Percentiles rank a stretch among this genome's conserved stretches.
These are phyloP conservation scores for Fusarium sp. DNA, from an alignment of 2,329 filamentous ascomycete genomes.

Conservation along the genomic window DNA sequence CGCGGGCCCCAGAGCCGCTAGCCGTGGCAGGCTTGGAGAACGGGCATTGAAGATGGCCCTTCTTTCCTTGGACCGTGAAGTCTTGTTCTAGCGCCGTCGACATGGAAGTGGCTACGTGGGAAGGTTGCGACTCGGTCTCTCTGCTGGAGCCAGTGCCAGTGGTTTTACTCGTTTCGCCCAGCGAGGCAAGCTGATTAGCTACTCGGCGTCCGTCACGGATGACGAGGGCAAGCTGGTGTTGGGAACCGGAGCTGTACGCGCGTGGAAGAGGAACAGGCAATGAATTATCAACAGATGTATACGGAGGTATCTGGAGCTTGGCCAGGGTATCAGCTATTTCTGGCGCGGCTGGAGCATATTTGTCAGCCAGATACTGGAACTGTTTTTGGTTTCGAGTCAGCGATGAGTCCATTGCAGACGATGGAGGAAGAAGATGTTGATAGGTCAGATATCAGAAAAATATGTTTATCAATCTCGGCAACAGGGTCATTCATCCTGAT, in stretches of 20 bases:
- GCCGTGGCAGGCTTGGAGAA: conserved; percentile 66
- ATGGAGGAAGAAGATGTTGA: background rate
- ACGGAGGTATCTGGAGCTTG: conserved; percentile 72
- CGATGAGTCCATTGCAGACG: conserved; percentile 26
- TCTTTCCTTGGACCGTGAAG: conserved; percentile 87
- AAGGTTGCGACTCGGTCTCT: conserved; percentile 58
- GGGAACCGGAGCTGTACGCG: conserved; percentile 53
- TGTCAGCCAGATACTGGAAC: conserved; percentile 74
- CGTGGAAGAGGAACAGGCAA: conserved; percentile 65
- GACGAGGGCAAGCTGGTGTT: conserved; percentile 69
- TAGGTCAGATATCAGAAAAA: conserved; percentile 53
- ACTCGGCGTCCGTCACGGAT: conserved; percentile 72
- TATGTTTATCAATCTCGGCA: conserved; percentile 69
- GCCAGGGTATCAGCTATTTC: conserved; percentile 74
- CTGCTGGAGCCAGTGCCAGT: conserved; percentile 60
- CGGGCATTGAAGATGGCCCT: conserved; percentile 82
- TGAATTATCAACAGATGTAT: conserved; percentile 59
- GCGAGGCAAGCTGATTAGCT: conserved; percentile 62
- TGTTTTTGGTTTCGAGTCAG: conserved; percentile 49
- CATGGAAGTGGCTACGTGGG: conserved; percentile 63
- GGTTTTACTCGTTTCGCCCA: conserved; percentile 62
- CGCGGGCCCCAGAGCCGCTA: conserved; percentile 42
- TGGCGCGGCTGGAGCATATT: conserved; percentile 72
- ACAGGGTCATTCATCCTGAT: conserved; percentile 59
- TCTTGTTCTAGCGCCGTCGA: conserved; percentile 83